Conservation (phyloP, 495 filamentous ascomycete genomes). For the Gamarada debralockiae region DNA sequence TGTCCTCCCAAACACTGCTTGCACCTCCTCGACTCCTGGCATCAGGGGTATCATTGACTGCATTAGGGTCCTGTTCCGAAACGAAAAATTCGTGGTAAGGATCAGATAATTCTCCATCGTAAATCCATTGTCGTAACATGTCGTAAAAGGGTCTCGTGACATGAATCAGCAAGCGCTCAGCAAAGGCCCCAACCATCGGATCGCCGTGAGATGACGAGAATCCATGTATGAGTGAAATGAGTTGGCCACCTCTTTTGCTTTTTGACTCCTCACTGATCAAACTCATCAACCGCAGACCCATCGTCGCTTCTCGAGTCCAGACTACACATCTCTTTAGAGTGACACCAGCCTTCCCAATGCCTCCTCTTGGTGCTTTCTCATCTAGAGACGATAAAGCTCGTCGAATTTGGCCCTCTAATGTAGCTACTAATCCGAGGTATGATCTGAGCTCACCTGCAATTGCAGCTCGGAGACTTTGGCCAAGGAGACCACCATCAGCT, state of each 20-base stretch:
- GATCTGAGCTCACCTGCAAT: slow-evolving; percentile 80
- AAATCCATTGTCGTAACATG: slow-evolving; percentile 95
- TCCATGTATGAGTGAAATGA: slow-evolving; percentile 90
- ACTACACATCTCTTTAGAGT: slow-evolving; percentile 94
- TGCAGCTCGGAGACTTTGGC: slow-evolving; percentile 88
- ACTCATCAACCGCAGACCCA: slow-evolving; percentile 93
- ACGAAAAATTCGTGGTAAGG: slow-evolving; percentile 97
- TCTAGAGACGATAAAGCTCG: slow-evolving; percentile 69
- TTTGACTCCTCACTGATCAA: slow-evolving; percentile 88
- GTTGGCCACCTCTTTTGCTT: slow-evolving; percentile 83
- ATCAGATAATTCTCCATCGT: slow-evolving; percentile 95
- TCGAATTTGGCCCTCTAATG: slow-evolving; percentile 89
- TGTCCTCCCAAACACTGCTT: slow-evolving; percentile 95
- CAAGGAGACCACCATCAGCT: slow-evolving; percentile 62
- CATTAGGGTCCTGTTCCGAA: slow-evolving; percentile 62
- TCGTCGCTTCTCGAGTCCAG: slow-evolving; percentile 96
- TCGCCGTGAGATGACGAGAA: slow-evolving; percentile 94
- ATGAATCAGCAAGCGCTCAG: slow-evolving; percentile 84
- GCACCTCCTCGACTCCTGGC: slow-evolving; percentile 63
- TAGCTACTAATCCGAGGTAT: slow-evolving; percentile 90
- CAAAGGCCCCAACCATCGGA: slow-evolving; percentile 89
- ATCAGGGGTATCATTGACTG: slow-evolving; percentile 35
- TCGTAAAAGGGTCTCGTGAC: slow-evolving; percentile 97
- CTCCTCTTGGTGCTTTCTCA: slow-evolving; percentile 55
- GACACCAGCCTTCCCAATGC: slow-evolving; percentile 83